Conservation (phyloP, 2,329 filamentous ascomycete genomes). For the Colletotrichum shisoi region DNA sequence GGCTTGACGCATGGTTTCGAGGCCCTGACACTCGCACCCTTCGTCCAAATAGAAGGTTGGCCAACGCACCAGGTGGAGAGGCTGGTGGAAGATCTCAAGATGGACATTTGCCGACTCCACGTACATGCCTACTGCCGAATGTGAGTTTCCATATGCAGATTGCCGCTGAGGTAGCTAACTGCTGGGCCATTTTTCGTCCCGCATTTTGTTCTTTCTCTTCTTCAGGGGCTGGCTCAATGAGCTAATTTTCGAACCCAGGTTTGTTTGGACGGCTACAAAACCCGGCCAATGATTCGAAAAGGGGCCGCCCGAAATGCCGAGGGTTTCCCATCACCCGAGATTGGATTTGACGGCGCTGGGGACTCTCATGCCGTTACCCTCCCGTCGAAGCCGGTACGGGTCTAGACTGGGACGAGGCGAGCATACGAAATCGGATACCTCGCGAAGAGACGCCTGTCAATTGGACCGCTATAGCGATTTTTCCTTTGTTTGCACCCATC, state of each 20-base stretch:
- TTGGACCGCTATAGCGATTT: constrained; percentile 26
- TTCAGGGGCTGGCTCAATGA: background rate
- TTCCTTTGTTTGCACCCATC: constrained; percentile 24
- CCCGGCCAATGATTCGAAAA: constrained; percentile 34
- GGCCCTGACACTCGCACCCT: constrained; percentile 74
- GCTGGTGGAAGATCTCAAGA: constrained; percentile 69
- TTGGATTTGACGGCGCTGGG: constrained; percentile 5
- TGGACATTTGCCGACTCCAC: constrained; percentile 72
- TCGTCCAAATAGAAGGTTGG: constrained; percentile 71
- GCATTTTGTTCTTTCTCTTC: no score
- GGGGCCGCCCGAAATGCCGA: constrained; percentile 17
- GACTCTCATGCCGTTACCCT: constrained; percentile 35
- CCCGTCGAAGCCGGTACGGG: constrained; percentile 16
- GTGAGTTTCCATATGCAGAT: constrained; percentile 60
- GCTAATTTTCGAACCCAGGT: constrained; percentile 34
- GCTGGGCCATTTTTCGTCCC: background rate
- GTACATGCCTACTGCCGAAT: constrained; percentile 78
- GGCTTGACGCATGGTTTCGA: constrained; percentile 77
- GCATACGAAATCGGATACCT: constrained; percentile 12
- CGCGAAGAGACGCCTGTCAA: constrained; percentile 25
- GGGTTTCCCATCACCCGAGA: constrained; percentile 11
- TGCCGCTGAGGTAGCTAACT: constrained; percentile 18
- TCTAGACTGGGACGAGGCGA: constrained; percentile 11
- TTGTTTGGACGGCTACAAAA: constrained; percentile 41
- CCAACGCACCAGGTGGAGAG: constrained; percentile 67